Percentiles rank a stretch among this genome's conserved stretches.
Conservation (phyloP, 768 basidiomycete species). For the Podaxis sp. region DNA sequence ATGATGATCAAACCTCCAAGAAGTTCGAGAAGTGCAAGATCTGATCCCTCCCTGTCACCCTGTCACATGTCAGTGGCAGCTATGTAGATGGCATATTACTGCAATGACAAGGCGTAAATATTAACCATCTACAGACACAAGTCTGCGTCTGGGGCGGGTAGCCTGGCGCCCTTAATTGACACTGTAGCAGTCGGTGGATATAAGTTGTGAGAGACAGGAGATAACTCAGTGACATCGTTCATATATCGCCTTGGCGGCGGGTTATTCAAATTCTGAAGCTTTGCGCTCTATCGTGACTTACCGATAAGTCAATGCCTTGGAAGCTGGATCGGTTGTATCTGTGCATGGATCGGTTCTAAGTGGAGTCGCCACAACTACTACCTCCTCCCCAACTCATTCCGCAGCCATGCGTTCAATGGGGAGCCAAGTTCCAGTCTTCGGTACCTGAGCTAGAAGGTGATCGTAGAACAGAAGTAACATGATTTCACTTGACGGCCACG, state of each 20-base stretch:
- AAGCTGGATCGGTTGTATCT: no score
- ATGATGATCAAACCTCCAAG: no score
- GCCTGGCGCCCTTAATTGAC: neutral
- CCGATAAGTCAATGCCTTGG: neutral
- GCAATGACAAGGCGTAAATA: neutral
- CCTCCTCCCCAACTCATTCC: neutral
- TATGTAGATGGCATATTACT: no score
- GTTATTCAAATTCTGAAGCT: neutral
- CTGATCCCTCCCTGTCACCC: no score
- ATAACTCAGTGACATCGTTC: neutral
- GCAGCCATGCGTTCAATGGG: neutral
- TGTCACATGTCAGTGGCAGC: no score
- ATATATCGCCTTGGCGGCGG: neutral
- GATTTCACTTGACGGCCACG: neutral
- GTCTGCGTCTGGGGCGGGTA: neutral
- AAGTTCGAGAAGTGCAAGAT: no score
- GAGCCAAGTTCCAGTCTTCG: neutral
- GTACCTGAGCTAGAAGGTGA: constrained; percentile 2
- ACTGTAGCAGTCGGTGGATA: neutral
- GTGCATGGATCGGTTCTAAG: no score
- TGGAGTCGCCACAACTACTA: neutral
- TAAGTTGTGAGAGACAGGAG: neutral
- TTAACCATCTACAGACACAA: neutral
- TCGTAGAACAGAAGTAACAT: neutral
- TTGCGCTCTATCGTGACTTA: no score